Evolutionary conservation across 495 filamentous ascomycete genomes (phyloP), one percentile per base, ranked within the genome.

Genomic region (Elasticomyces elasticus): DNA sequence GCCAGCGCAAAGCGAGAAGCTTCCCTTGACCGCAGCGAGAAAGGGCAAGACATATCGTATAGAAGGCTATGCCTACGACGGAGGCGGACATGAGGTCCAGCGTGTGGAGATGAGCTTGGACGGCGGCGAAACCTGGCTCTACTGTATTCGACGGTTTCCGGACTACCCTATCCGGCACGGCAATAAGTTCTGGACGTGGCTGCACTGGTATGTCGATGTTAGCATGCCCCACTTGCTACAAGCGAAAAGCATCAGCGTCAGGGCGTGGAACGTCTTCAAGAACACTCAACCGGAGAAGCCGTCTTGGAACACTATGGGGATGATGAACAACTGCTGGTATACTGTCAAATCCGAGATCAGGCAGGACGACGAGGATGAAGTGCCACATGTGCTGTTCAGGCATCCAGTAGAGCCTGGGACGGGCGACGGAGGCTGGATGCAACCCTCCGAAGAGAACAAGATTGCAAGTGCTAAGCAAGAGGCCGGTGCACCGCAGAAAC

Each of bases 11-110:
- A 62, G 60, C 11, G 68, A 70, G 52, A 65, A 27, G 27, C 45
- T 69, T 5, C 12, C 49, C 15, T 51, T 67, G 6, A 41, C 25
- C 0, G 56, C 64, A 48, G 58, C 62, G 27, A 58, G 49, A 24
- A 54, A 38, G 20, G 59, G 51, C 12, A 47, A 62, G 38, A 57
- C 40, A 3, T 68, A 68, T 46, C 62, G 63, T 7, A 51, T 82
- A 3, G 67, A 75, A 56, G 79, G 79, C 0, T 81, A 78, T 54
- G 79, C 79, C 6, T 81, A 80, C 59, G 77, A 76, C 5, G 79
- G 79, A 33, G 76, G 77, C n/a, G 59, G 59, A 15, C 56, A 62
- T 28, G 59, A 62, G 40, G 59, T 62, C n/a, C 56, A 62, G 30
- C 42, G 56, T 6, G 59, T 62, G 6, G 59, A 62, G 27, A 38